Base-by-base conservation (phyloP, 2,329 filamentous ascomycete genomes). In the Aspergillus costaricaensis region DNA sequence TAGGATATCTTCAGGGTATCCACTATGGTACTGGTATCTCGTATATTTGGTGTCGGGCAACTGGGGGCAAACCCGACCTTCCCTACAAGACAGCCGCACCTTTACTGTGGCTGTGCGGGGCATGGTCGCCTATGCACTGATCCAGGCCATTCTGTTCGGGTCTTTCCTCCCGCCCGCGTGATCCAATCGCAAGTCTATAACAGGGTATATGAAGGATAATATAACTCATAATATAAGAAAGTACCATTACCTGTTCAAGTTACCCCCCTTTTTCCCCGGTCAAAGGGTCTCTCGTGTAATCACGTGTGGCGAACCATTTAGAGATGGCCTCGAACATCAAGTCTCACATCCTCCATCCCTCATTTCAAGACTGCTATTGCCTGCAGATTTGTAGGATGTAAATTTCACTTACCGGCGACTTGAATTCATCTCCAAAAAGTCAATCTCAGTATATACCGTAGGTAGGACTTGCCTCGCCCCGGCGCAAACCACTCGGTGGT, bases 151-250 rank as follows among this genome's bases (percentile, higher is more conserved):
- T 7, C 79, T 99, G 44, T 99, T 92, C 80, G 89, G 92, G 4
- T 92, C 88, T 3, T 99, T 99, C 74, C 82, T 99, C 52, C 95
- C 95, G 5, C 95, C 95, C 44, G 95, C 95, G 21, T 96, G 58
- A 57, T 23, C 9, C 19, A 44, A 44, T 12, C 21, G 41, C 19
- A 44, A 19, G 19, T 44, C 17, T 19, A 23, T 14, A 15, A 44
- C 10, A 23, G 41, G 21, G n/a, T 43, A 43, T 17, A 43, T 17
- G 9, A 21, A 19, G 41, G 17, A 21, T 21, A 36, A 19, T 43
- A 43, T 43, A 43, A 36, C 32, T 36, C 32, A 36, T 36, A 14
- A 14, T 36, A 36, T 36, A 36, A 36, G 32, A 36, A 36, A 36
- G 32, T 36, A 14, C 32, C 32, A 27, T 8, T 27, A 27, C 25